Percentiles rank a stretch among this genome's conserved stretches.
Evolutionary conservation across 306 rosid species (phyloP).

Genomic region (Elaeagnus macrophylla): DNA sequence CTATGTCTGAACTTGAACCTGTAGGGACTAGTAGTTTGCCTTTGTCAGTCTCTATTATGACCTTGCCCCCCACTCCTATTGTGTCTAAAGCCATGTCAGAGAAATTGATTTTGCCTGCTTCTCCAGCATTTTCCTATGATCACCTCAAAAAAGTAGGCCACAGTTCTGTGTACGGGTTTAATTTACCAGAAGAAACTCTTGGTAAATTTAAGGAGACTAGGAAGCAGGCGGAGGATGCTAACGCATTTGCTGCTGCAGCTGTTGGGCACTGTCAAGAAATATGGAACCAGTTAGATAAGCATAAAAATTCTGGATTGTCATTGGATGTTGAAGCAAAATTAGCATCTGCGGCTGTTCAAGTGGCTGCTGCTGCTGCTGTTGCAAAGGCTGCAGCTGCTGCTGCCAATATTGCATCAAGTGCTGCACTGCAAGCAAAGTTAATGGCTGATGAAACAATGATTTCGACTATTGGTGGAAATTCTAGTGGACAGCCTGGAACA

Average conservation of each 20-base stretch:
- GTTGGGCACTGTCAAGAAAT: constrained; percentile 71
- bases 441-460: constrained; percentile 81
- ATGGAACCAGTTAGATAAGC: constrained; percentile 80
- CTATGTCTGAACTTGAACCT: constrained; percentile 39
- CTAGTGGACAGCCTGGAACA: constrained; percentile 28
- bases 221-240: constrained; percentile 75
- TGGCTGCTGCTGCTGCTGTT: constrained; percentile 89
- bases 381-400: constrained; percentile 98
- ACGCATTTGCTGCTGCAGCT: constrained; percentile 69
- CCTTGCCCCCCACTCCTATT: constrained; percentile 27
- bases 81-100: constrained; percentile 45
- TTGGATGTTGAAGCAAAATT: constrained; percentile 61
- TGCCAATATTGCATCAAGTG: constrained; percentile 85
- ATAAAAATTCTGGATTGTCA: constrained; percentile 60
- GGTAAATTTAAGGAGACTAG: constrained; percentile 71
- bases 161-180: constrained; percentile 36
- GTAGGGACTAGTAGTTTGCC: constrained; percentile 28
- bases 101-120: constrained; percentile 27
- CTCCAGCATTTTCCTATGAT: constrained; percentile 30
- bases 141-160: constrained; percentile 32
- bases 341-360: constrained; percentile 78
- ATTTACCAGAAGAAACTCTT: constrained; percentile 59
- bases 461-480: constrained; percentile 28
- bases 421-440: constrained; percentile 86
- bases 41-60: constrained; percentile 28